These are phyloP conservation scores for Butyriboletus loyo DNA, from an alignment of 768 basidiomycete species.

Conservation along the genomic window DNA sequence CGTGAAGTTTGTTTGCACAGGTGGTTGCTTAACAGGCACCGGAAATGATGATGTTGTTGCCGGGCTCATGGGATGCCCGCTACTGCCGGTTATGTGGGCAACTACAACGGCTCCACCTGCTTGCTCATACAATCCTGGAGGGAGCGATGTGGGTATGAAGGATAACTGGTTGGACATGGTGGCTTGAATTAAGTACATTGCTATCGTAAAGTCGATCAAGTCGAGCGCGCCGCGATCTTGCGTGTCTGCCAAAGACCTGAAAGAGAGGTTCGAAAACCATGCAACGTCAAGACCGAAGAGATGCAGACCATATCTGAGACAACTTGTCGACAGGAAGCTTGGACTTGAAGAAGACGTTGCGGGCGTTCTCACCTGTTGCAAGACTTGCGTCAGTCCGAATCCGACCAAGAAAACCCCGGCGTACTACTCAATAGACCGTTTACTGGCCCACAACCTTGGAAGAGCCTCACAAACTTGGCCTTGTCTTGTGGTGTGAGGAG, in stretches of 20 bases:
- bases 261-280: background rate
- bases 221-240: conserved; percentile 89
- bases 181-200: conserved; percentile 95
- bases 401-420: conserved; percentile 17
- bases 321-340: conserved; percentile 83
- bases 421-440: conserved; percentile 78
- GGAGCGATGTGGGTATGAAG: conserved; percentile 69
- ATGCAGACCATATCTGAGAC: conserved; percentile 83
- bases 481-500: conserved; percentile 76
- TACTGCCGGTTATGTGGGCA: conserved; percentile 57
- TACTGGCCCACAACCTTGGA: conserved; percentile 64
- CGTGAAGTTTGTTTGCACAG: conserved; percentile 52
- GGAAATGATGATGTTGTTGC: conserved; percentile 37
- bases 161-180: conserved; percentile 77
- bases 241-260: conserved; percentile 92
- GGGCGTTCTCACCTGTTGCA: conserved; percentile 70
- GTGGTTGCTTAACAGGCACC: conserved; percentile 58
- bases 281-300: background rate
- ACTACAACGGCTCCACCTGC: conserved; percentile 49
- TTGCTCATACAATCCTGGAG: conserved; percentile 83
- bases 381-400: background rate
- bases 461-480: conserved; percentile 78
- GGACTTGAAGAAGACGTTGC: conserved; percentile 89
- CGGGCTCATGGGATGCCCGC: conserved; percentile 62
- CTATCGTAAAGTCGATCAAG: conserved; percentile 87